Evolutionary conservation across 768 basidiomycete genomes (phyloP), one percentile per base, ranked within the genome.

Genomic region (Crepidotus variabilis): DNA sequence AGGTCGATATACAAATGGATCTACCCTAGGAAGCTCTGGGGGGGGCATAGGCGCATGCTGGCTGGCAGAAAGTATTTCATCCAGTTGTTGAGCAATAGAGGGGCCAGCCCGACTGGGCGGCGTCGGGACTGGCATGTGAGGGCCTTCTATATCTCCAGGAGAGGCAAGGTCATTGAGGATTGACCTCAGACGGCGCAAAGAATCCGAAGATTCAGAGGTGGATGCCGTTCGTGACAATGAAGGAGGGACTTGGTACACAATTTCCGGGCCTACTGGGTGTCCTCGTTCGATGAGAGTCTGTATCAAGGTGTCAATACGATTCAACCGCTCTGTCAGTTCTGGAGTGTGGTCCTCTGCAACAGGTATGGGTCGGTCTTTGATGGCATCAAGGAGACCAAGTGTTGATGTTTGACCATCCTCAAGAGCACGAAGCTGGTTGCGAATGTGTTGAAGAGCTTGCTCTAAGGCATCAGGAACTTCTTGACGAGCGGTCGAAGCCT

Each of bases 401-500:
- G 87, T 80, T 0, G 79, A 72, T 0, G 68, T 63, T 68, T 95
- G 91, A 5, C 79, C 83, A 49, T 88, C 78, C 69, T 82, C 75
- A 20, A 96, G 67, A 8, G 78, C 81, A 9, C 75, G 72, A 6
- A 86, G 75, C 60, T 86, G 82, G 6, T 82, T 79, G 46, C 83
- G 76, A 46, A 94, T 75, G 11, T 74, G 77, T 14, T 79, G 73
- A 47, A 94, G 62, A 24, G 86, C 74, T 3, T 78, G 69, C 33
- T 77, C 61, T 6, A 66, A 52, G 22, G 61, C 46, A 47, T 66
- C 74, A 20, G 75, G 73, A 45, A 78, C 69, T 16, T 71, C 63
- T 6, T 72, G 72, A 28, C 72, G 67, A 5, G 64, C 72, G 18
- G 77, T 78, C 0, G 72, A 63, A 1, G 73, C 70, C 2, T 59